Conservation (phyloP, 2,329 filamentous ascomycete species). For the Didymellaceae sp. region DNA sequence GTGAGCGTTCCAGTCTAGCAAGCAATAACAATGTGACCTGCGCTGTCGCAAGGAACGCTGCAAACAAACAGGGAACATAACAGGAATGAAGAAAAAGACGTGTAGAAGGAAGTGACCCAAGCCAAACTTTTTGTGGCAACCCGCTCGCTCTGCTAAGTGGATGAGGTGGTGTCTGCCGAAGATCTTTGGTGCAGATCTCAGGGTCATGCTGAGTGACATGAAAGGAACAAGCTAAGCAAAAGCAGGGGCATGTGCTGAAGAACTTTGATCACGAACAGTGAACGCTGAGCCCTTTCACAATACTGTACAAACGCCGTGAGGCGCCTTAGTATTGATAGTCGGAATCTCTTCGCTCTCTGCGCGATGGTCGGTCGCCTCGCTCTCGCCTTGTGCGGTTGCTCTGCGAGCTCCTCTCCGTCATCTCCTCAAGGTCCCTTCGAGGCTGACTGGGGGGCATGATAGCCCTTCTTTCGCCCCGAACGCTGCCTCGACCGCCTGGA, state of each 20-base stretch:
- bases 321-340: conserved; percentile 23
- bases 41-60: conserved; percentile 39
- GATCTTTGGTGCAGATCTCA: conserved; percentile 25
- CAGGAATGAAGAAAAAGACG: conserved; percentile 32
- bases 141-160: conserved; percentile 1
- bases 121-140: conserved; percentile 29
- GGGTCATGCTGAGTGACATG: neutral
- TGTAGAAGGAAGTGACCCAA: conserved; percentile 22
- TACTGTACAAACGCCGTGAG: neutral
- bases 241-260: neutral
- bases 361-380: conserved; percentile 20
- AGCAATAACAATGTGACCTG: conserved; percentile 46
- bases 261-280: neutral
- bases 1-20: conserved; percentile 49
- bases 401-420: conserved; percentile 35
- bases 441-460: conserved; percentile 24
- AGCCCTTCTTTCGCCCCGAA: conserved; percentile 26
- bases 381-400: conserved; percentile 37
- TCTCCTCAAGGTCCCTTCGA: conserved; percentile 41
- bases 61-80: conserved; percentile 31
- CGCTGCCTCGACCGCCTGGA: conserved; percentile 38
- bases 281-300: neutral
- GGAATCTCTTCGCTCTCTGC: conserved; percentile 20
- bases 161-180: conserved; percentile 16
- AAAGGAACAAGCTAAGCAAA: neutral